Percentiles rank a stretch among this genome's conserved stretches.
phyloP scores from a whole-genome alignment of 108 stramenopile species.

The Mayamaea pseudoterrestris region DNA sequence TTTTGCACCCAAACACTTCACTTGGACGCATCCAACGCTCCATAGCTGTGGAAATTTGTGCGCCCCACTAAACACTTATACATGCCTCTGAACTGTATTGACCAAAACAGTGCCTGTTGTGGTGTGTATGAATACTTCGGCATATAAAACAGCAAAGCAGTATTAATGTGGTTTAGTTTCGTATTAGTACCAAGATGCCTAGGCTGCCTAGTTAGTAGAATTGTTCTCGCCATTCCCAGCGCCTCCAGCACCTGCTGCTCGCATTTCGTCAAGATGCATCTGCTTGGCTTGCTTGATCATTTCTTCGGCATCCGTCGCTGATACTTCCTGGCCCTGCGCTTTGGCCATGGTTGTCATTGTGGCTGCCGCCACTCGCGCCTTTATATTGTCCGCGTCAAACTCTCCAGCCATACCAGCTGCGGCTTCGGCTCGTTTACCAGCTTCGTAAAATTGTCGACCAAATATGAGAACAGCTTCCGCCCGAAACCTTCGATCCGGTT shows the following conservation, averaged over 20 bases:
- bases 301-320: constrained; percentile 67
- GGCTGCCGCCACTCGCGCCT: constrained; percentile 73
- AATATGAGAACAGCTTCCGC: constrained; percentile 61
- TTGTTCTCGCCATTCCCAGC: too few species aligned
- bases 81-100: too few species aligned
- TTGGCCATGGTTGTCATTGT: constrained; percentile 84
- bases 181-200: too few species aligned
- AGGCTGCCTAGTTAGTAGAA: too few species aligned
- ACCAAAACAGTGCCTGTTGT: too few species aligned
- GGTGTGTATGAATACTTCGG: too few species aligned
- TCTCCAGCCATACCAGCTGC: constrained; percentile 1
- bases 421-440: constrained; percentile 38
- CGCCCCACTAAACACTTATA: too few species aligned
- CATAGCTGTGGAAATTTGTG: too few species aligned
- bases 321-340: constrained; percentile 83
- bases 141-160: too few species aligned
- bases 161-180: too few species aligned
- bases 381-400: constrained; percentile 42
- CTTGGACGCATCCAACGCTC: too few species aligned
- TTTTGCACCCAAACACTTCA: too few species aligned
- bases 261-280: constrained; percentile 4
- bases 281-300: constrained; percentile 43
- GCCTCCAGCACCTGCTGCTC: not conserved
- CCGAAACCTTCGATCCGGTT: constrained; percentile 35
- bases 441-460: constrained; percentile 54